Evolutionary conservation across 2,329 filamentous ascomycete species (phyloP), one percentile per base, ranked within the genome.

Genomic region (Thielaviopsis populi): DNA sequence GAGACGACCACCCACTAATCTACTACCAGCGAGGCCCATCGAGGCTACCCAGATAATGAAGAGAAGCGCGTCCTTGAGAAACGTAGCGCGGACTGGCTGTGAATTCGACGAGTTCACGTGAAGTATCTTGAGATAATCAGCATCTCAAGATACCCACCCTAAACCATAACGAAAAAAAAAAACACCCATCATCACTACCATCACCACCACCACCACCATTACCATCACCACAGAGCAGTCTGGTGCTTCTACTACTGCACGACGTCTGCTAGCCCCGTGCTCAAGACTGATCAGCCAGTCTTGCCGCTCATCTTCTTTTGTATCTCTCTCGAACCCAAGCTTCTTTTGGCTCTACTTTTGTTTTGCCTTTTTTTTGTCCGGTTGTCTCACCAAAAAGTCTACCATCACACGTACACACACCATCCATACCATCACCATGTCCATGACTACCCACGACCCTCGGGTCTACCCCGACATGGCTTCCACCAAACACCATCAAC

Each of bases 61-160:
- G 65, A 66, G 65, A 66, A 66, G 62, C 65, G 65, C 65, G 65
- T 62, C 63, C 62, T 66, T 66, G 62, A 66, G 65, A 66, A 66
- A 66, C 65, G 61, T 63, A 50, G 61, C 53, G 41, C 65, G 65
- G 65, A 66, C 65, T 66, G 65, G 65, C 65, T 66, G 65, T 66
- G 65, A 66, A 66, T 66, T 66, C 50, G 65, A 66, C 65, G 65
- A 66, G 62, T 66, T 66, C 65, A 66, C 65, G 65, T 66, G 65
- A 66, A 62, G 54, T 37, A 61, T 30, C 59, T 48, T 37, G 53
- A 48, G 59, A 61, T 46, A 46, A 17, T 30, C 40, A 33, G 59
- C 59, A 61, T 48, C 59, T 61, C 30, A 30, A 48, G 59, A 61
- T 46, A 43, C 43, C 43, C 59, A 48, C n/a, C n/a, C 10, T 22